Base-by-base conservation (phyloP, 2,329 filamentous ascomycete genomes). In the Dichotomopilus funicola region DNA sequence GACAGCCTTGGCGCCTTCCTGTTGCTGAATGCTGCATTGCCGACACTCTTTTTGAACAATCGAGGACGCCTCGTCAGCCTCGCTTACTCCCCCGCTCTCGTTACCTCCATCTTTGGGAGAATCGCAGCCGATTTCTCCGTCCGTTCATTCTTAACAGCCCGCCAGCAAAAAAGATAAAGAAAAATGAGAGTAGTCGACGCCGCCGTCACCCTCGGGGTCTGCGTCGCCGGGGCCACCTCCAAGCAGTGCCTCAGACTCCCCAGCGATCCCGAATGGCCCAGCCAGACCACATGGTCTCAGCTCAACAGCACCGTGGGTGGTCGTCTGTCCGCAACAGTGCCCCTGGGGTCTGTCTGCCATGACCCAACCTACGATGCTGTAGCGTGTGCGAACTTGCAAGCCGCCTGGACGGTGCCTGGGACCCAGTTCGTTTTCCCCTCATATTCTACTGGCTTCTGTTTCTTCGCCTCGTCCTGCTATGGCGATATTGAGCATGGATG, bases 291-390 rank as follows among this genome's bases (percentile, higher is more conserved):
- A n/a, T 81, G 78, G 78, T 57, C 63, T 5, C 49, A 58, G 1
- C 70, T 82, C 55, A 82, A 82, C 62, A 41, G 62, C 9, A 74
- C 76, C 2, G 65, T 81, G 8, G 66, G 65, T 6, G 78, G 79
- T 2, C 68, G 67, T 9, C 67, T 81, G 34, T 68, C 81, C 11
- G 69, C 71, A 1, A 79, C 75, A 0, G 64, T 74, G 1, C 78
- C 79, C 2, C 62, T 79, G 9, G 78, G 70, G 6, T 19, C 44
- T 31, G 55, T 51, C 8, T 61, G 62, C 59, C 62, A 62, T 33
- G 70, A 72, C 35, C 72, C 70, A 8, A 59, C 63, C 10, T 82
- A 78, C 63, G 68, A 82, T 62, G 71, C 64, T 7, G 69, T 59
- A 0, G 64, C 67, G 19, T 83, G 81, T 61, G 57, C 66, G 1